A percentile compares a stretch with the other conserved stretches of the same genome.
Conservation (phyloP, 441 rosid genomes). For the Mallotus repandus region DNA sequence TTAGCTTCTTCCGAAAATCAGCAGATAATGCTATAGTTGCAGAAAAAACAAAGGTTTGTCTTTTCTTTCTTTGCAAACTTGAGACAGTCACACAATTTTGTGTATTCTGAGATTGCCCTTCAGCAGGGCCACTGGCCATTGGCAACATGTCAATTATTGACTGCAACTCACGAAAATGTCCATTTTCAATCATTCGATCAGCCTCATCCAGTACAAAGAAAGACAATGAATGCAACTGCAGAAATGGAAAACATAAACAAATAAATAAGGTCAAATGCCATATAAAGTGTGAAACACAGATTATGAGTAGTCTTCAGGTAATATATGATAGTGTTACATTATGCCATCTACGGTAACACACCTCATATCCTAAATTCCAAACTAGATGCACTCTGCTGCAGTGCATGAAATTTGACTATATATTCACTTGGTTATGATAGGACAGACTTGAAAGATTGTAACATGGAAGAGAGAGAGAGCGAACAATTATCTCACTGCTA, state of each 20-base stretch:
- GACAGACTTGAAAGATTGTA: not conserved
- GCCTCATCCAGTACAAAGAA: constrained; percentile 99
- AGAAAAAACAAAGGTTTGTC: constrained; percentile 95
- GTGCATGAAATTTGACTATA: not conserved
- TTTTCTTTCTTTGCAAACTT: constrained; percentile 71
- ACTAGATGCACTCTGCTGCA: not conserved
- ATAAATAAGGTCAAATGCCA: not conserved
- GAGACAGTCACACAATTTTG: constrained; percentile 57
- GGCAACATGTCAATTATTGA: constrained; percentile 96
- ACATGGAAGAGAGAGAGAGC: too few species aligned
- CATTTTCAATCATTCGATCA: constrained; percentile 95
- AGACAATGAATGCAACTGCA: constrained; percentile 88
- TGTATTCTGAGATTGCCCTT: constrained; percentile 45
- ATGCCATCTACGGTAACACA: not conserved
- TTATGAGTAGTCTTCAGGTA: not conserved
- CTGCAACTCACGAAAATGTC: constrained; percentile 94
- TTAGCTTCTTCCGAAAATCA: constrained; percentile 93
- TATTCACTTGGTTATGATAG: not conserved
- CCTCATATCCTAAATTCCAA: not conserved
- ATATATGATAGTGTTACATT: not conserved
- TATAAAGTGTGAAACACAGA: not conserved
- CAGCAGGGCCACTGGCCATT: constrained; percentile 37
- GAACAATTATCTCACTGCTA: not conserved
- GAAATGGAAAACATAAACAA: constrained; percentile 7
- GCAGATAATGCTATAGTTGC: constrained; percentile 92